Base-by-base conservation (phyloP, 2,329 filamentous ascomycete species). In the Claviceps monticola region DNA sequence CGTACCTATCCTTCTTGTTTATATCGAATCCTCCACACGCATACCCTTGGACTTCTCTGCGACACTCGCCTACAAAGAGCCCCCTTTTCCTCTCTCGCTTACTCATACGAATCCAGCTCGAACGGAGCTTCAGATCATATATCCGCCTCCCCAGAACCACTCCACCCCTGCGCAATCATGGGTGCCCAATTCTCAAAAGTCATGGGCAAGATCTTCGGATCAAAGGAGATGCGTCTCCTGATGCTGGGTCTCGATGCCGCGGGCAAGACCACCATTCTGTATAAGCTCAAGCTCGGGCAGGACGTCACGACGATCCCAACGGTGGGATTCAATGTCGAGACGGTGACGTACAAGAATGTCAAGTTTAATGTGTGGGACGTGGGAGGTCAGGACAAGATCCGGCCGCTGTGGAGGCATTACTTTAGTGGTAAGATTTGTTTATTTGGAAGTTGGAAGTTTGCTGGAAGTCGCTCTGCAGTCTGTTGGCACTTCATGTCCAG, bases 151-250 rank as follows among this genome's bases (percentile, higher is more conserved):
- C 26, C 26, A 29, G 26, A 9, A 29, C 26, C 7, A 29, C 26
- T 2, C 2, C 26, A 11, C 29, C 17, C 46, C 1, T n/a, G n/a
- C n/a, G 46, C 46, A 48, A 48, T 21, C 26, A 97, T 97, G 91
- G 91, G 91, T 74, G 86, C 85, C 65, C 85, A 88, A 72, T 78
- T 96, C 69, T 95, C 88, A 63, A 95, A 95, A 75, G 84, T 96
- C 74, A 90, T 96, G 84, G 87, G 88, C 72, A 95, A 94, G 83
- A 88, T 97, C 76, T 97, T 95, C 76, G 91, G 91, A 72, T 95
- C 91, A 95, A 97, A 97, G 84, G 93, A 98, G 83, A 98, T 98
- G 93, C 84, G 93, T 80, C 96, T 98, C 78, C 74, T 98, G 74
- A 98, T 98, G 93, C 90, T 98, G 65, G 93, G 93, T 82, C 84